A percentile compares a stretch with the other conserved stretches of the same genome.
Evolutionary conservation across 1,139 yeast genomes (phyloP).

Genomic region (Debaryomyces fabryi): DNA sequence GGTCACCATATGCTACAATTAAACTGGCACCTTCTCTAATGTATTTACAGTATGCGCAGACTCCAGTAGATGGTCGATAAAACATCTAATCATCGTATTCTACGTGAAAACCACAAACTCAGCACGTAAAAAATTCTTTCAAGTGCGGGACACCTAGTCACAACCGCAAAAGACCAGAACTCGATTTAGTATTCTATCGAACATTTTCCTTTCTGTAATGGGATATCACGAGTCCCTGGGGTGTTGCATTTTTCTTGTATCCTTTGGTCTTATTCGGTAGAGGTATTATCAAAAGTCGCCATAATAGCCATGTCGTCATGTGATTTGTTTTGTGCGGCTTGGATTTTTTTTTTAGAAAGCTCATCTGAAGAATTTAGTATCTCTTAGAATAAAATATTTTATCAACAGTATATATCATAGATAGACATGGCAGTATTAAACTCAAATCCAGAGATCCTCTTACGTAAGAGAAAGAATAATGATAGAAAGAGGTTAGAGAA

Average conservation of each 20-base stretch:
- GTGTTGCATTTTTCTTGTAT: not conserved
- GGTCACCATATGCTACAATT: not conserved
- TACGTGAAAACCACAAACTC: not conserved
- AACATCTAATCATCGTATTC: not conserved
- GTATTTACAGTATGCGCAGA: not conserved
- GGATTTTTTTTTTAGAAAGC: constrained; percentile 10
- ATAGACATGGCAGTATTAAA: constrained; percentile 54
- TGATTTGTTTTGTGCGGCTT: constrained; percentile 3
- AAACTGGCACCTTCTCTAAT: not conserved
- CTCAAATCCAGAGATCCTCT: constrained; percentile 73
- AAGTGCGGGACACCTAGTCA: not conserved
- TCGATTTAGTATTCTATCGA: too few species aligned
- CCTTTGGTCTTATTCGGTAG: not conserved
- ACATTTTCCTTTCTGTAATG: not conserved
- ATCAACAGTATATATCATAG: not conserved
- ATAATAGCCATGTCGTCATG: constrained; percentile 1
- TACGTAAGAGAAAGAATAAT: constrained; percentile 76
- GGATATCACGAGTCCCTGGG: not conserved
- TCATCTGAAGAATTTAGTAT: constrained; percentile 3
- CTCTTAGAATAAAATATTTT: not conserved
- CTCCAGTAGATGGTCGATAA: not conserved
- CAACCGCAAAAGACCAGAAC: not conserved
- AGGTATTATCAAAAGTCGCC: not conserved
- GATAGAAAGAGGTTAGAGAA: constrained; percentile 70
- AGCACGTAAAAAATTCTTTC: not conserved